Base-by-base conservation (phyloP, 495 filamentous ascomycete genomes). In the Sporormia fimetaria region DNA sequence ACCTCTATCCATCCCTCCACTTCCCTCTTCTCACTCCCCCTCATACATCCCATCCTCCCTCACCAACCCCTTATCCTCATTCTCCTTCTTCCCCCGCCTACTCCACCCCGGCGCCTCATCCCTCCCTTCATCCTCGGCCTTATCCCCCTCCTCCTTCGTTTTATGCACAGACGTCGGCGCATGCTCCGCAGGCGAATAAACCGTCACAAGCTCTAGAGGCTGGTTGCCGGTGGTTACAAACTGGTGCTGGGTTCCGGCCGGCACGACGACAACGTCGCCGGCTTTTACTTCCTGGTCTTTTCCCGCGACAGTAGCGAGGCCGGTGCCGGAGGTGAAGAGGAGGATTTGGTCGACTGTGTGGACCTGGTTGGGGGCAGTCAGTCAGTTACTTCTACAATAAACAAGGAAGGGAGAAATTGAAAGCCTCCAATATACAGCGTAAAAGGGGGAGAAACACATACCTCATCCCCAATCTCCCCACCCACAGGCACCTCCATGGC, bases 381-480 rank as follows among this genome's bases (percentile, higher is more conserved):
- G 16, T 7, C 16, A 21, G 12, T 8, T 21, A 10, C 3, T 23
- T 2, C 6, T 11, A 31, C n/a, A n/a, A 23, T 29, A 9, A 33
- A 27, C 3, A 34, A 40, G 23, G 6, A 23, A 41, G 2, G 38
- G 3, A 33, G 21, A 33, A 20, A 24, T 8, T 12, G 6, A 40
- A 6, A 6, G 6, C 23, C 7, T 16, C n/a, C n/a, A n/a, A n/a
- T n/a, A n/a, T n/a, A n/a, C n/a, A n/a, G n/a, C n/a, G 31, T 14
- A 32, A n/a, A 25, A 11, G 7, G 3, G 24, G n/a, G 6, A 41
- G 7, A 31, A 31, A 33, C 5, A 38, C 21, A 32, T 51, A 73
- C 70, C 63, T 79, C 75, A 37, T 80, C 74, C 3, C 75, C 75
- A 54, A 80, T 78, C 33, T 79, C 75, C 10, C 74, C 75, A 10